phyloP scores from a whole-genome alignment of 2,329 filamentous ascomycete genomes.

The Aspergillus clavatus region DNA sequence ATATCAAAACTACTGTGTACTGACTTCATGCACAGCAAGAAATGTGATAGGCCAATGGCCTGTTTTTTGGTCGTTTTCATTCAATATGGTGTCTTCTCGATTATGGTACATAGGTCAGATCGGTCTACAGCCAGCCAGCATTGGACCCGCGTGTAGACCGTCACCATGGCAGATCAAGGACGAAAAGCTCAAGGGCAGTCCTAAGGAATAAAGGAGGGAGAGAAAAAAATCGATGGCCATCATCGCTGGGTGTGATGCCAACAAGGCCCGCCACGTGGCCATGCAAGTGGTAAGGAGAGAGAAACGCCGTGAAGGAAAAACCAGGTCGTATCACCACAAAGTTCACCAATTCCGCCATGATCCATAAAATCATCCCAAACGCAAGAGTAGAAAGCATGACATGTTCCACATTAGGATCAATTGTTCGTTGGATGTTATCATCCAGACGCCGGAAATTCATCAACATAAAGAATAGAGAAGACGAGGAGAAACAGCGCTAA shows the following conservation, averaged over 20 bases:
- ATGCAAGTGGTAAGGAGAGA: constrained; percentile 15
- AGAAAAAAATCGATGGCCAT: constrained; percentile 8
- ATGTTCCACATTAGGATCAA: constrained; percentile 20
- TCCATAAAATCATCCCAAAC: constrained; percentile 21
- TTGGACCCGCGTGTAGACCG: neutral
- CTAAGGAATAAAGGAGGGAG: too few relatives aligned
- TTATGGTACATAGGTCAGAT: neutral
- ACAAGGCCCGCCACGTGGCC: constrained; percentile 11
- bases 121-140: neutral
- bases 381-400: constrained; percentile 17
- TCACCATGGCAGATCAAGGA: neutral
- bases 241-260: constrained; percentile 15
- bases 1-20: too few relatives aligned
- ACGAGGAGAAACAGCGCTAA: constrained; percentile 19
- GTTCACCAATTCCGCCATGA: constrained; percentile 16
- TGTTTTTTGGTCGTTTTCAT: neutral
- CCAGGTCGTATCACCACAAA: constrained; percentile 10
- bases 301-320: constrained; percentile 14
- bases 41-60: neutral
- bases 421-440: constrained; percentile 22
- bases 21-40: too few relatives aligned
- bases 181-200: neutral
- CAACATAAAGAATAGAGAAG: constrained; percentile 15
- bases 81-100: neutral
- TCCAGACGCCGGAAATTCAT: constrained; percentile 22